Conservation (phyloP, 768 basidiomycete genomes). For the Suillus brevipes region DNA sequence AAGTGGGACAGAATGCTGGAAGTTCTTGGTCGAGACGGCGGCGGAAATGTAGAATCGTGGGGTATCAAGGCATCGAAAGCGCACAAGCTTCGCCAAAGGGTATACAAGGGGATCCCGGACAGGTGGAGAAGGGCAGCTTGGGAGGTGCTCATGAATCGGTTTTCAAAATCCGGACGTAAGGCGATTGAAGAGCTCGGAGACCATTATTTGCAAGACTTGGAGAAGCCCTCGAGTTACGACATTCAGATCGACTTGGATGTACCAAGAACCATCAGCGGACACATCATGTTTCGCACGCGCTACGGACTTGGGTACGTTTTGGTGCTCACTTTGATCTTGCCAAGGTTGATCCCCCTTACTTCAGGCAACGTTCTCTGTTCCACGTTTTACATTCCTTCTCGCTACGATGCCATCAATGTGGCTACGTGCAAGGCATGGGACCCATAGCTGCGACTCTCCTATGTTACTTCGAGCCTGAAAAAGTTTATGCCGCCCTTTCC, state of each 20-base stretch:
- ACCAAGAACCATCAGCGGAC: constrained; percentile 92
- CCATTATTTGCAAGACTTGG: constrained; percentile 64
- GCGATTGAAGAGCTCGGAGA: constrained; percentile 45
- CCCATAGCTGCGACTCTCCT: constrained; percentile 93
- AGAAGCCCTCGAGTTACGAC: constrained; percentile 85
- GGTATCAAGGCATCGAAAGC: constrained; percentile 61
- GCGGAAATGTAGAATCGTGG: constrained; percentile 80
- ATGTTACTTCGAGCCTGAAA: constrained; percentile 91
- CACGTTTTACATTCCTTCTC: constrained; percentile 94
- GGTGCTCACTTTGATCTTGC: constrained; percentile 4
- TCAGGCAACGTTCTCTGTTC: constrained; percentile 90
- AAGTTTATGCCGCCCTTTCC: constrained; percentile 80
- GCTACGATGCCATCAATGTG: constrained; percentile 78
- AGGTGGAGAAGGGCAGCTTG: constrained; percentile 93
- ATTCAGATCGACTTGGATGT: constrained; percentile 98
- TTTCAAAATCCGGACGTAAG: constrained; percentile 44
- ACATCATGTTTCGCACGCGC: constrained; percentile 91
- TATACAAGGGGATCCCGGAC: constrained; percentile 96
- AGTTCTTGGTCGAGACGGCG: constrained; percentile 65
- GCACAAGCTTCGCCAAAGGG: constrained; percentile 67
- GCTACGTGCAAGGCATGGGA: constrained; percentile 99
- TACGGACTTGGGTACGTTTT: constrained; percentile 92
- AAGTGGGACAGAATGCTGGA: constrained; percentile 95
- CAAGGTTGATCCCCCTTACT: constrained; percentile 5
- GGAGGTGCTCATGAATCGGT: constrained; percentile 73